Evolutionary conservation across 2,329 filamentous ascomycete genomes (phyloP).

Genomic region (Neonectria hederae): DNA sequence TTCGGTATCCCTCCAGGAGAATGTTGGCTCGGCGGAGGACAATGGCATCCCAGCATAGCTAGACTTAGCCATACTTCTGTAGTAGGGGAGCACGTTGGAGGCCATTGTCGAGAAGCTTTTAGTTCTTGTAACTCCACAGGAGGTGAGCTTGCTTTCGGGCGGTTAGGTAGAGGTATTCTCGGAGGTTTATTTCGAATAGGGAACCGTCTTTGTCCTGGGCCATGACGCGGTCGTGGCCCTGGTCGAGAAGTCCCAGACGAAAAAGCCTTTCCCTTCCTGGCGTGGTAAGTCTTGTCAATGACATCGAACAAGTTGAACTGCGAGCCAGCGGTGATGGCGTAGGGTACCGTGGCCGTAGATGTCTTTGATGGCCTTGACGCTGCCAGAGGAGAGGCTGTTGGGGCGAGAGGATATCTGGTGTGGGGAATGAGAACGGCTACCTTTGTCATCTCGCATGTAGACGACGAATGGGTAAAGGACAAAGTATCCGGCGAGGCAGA

Average conservation of each 20-base stretch:
- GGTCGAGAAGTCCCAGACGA: conserved; percentile 62
- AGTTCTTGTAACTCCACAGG: conserved; percentile 63
- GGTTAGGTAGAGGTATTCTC: conserved; percentile 60
- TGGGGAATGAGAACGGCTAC: not conserved
- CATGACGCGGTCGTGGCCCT: conserved; percentile 55
- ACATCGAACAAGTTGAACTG: conserved; percentile 63
- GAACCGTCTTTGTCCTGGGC: conserved; percentile 56
- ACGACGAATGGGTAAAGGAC: conserved; percentile 25
- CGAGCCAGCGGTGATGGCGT: conserved; percentile 54
- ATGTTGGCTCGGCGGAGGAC: conserved; percentile 51
- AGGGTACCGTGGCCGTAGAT: conserved; percentile 58
- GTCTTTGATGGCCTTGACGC: conserved; percentile 41
- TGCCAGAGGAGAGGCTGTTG: conserved; percentile 38
- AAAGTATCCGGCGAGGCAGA: conserved; percentile 23
- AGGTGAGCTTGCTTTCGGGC: conserved; percentile 60
- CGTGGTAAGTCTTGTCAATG: conserved; percentile 61
- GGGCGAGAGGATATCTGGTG: conserved; percentile 28
- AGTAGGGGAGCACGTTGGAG: conserved; percentile 57
- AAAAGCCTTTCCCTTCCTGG: conserved; percentile 60
- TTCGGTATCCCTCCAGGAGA: conserved; percentile 31
- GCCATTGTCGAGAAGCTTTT: conserved; percentile 58
- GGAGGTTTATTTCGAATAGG: conserved; percentile 56
- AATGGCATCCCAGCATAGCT: conserved; percentile 51
- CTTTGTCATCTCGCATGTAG: conserved; percentile 48
- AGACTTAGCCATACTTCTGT: conserved; percentile 27